phyloP scores from a whole-genome alignment of 768 basidiomycete species.

The Saitozyma podzolica region DNA sequence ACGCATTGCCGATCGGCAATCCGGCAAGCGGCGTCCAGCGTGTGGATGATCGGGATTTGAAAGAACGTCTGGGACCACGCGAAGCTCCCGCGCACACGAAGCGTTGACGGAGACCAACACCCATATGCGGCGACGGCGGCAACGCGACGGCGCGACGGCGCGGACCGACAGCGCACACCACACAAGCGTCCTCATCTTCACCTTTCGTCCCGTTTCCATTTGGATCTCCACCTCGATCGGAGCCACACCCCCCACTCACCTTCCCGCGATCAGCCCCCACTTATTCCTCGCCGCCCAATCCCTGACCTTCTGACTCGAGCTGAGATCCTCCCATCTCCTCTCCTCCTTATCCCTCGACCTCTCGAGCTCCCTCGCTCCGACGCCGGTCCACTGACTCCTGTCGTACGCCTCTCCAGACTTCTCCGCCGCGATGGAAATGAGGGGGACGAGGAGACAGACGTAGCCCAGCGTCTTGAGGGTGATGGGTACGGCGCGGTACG shows the following conservation, averaged over 20 bases:
- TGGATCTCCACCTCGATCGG: not conserved
- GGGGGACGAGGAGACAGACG: constrained; percentile 39
- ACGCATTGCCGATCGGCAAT: too few species aligned
- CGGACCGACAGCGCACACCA: too few species aligned
- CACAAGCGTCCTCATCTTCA: constrained; percentile 1
- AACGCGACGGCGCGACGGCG: too few species aligned
- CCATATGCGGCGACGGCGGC: too few species aligned
- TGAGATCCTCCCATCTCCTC: constrained; percentile 38
- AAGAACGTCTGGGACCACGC: too few species aligned
- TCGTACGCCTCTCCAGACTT: constrained; percentile 48
- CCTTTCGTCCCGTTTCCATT: not conserved
- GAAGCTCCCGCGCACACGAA: too few species aligned
- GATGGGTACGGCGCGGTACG: constrained; percentile 40
- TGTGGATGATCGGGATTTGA: too few species aligned
- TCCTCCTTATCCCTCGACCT: constrained; percentile 22
- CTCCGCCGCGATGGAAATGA: constrained; percentile 43
- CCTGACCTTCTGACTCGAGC: constrained; percentile 28
- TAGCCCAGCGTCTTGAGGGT: constrained; percentile 45
- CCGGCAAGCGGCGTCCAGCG: too few species aligned
- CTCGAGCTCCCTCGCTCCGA: constrained; percentile 41
- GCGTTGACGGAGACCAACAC: too few species aligned
- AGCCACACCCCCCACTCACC: constrained; percentile 28
- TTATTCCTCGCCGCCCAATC: constrained; percentile 47
- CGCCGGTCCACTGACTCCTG: constrained; percentile 37
- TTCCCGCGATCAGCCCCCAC: constrained; percentile 44